These are phyloP conservation scores for Ganoderma boninense DNA, from an alignment of 1,284 basidiomycete genomes.

Conservation along the genomic window DNA sequence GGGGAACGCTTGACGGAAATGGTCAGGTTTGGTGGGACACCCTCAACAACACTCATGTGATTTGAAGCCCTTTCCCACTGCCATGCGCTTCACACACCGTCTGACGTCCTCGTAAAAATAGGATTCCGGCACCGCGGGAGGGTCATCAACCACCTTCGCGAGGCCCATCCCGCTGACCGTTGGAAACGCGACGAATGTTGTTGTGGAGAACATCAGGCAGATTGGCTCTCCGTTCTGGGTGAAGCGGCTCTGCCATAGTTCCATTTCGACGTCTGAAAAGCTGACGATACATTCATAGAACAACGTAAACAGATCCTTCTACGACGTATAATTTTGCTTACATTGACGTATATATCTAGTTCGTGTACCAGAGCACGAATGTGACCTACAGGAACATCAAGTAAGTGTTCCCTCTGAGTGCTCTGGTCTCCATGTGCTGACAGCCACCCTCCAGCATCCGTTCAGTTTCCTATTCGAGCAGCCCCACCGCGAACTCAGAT, in stretches of 20 bases:
- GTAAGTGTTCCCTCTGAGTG: constrained; percentile 24
- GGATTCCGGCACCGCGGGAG: constrained; percentile 50
- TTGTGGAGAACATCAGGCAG: constrained; percentile 60
- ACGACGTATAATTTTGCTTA: not conserved
- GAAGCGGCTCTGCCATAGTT: not conserved
- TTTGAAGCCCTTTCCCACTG: not conserved
- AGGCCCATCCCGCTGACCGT: constrained; percentile 69
- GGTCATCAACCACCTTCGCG: constrained; percentile 56
- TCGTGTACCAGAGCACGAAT: constrained; percentile 44
- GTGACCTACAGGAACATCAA: constrained; percentile 44
- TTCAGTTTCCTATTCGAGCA: constrained; percentile 40
- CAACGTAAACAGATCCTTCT: constrained; percentile 36
- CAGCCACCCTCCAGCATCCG: constrained; percentile 33
- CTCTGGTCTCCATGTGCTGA: not conserved
- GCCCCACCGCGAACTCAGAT: constrained; percentile 47
- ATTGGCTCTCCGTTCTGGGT: constrained; percentile 61
- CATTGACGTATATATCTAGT: constrained; percentile 28
- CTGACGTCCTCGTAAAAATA: constrained; percentile 15
- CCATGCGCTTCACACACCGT: constrained; percentile 11
- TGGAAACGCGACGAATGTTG: constrained; percentile 63
- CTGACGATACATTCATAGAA: constrained; percentile 39
- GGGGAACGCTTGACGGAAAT: constrained; percentile 35
- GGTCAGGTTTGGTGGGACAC: constrained; percentile 49
- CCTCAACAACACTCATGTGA: constrained; percentile 36
- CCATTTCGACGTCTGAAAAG: not conserved